These are phyloP conservation scores for Cytospora piceicola DNA, from an alignment of 2,329 filamentous ascomycete species.

Conservation along the genomic window DNA sequence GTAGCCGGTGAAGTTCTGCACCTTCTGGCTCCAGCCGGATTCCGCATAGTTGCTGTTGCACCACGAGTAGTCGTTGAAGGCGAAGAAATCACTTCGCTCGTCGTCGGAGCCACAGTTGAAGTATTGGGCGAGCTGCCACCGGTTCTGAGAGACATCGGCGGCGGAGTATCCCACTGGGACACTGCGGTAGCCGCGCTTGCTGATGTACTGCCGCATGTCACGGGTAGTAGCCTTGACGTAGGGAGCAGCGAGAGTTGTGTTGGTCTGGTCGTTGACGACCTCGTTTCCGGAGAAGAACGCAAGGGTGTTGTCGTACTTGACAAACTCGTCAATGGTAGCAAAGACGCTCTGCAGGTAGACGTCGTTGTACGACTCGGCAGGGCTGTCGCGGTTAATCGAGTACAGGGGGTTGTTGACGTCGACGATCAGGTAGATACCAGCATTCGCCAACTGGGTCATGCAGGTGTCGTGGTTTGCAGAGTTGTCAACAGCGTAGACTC, in stretches of 20 bases:
- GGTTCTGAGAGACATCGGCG: slow-evolving; percentile 84
- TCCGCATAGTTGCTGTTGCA: slow-evolving; percentile 71
- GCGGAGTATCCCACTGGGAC: slow-evolving; percentile 77
- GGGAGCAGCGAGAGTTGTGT: slow-evolving; percentile 67
- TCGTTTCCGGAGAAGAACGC: slow-evolving; percentile 86
- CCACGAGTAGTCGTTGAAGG: slow-evolving; percentile 84
- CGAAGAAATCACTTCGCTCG: slow-evolving; percentile 85
- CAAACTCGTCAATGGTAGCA: slow-evolving; percentile 83
- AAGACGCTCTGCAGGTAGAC: slow-evolving; percentile 85
- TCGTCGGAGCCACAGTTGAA: slow-evolving; percentile 92
- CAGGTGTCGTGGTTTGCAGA: slow-evolving; percentile 78
- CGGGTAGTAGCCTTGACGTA: slow-evolving; percentile 80
- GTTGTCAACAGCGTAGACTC: slow-evolving; percentile 94
- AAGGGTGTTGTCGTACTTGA: slow-evolving; percentile 82
- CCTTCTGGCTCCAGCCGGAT: slow-evolving; percentile 87
- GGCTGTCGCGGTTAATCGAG: slow-evolving; percentile 78
- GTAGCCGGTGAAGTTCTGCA: slow-evolving; percentile 84
- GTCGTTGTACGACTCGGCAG: slow-evolving; percentile 81
- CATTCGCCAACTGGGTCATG: slow-evolving; percentile 79
- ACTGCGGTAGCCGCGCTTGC: slow-evolving; percentile 61
- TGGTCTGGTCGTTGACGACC: slow-evolving; percentile 70
- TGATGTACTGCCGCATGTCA: slow-evolving; percentile 75
- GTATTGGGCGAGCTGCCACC: slow-evolving; percentile 83
- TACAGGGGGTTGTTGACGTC: slow-evolving; percentile 91
- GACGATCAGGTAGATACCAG: slow-evolving; percentile 88